Evolutionary conservation across 352 stramenopile genomes (phyloP).

Genomic region (Phytophthora hibernalis): DNA sequence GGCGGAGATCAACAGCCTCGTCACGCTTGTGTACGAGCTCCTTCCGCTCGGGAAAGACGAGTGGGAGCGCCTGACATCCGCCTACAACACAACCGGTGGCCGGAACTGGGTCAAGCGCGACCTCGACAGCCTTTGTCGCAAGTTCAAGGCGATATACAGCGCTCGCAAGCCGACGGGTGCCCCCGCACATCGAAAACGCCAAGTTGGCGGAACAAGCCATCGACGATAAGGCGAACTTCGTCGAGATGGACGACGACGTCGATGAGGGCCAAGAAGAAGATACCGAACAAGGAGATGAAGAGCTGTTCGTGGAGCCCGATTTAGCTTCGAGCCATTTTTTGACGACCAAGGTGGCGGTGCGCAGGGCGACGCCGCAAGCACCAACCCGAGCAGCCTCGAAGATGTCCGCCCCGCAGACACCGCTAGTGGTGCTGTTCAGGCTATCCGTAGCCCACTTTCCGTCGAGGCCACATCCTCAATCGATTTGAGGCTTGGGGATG

Average conservation of each 20-base stretch:
- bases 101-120: not conserved
- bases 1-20: too few relatives aligned
- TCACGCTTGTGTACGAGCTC: too few relatives aligned
- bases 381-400: too few relatives aligned
- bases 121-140: not conserved
- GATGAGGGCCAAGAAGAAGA: not conserved
- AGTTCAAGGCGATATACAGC: not conserved
- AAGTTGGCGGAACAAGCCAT: not conserved
- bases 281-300: not conserved
- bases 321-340: too few relatives aligned
- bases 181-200: not conserved
- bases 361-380: too few relatives aligned
- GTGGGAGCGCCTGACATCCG: not conserved
- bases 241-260: not conserved
- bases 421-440: too few relatives aligned
- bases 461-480: too few relatives aligned
- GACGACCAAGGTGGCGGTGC: not conserved
- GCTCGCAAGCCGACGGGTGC: conserved; percentile 1
- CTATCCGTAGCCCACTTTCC: too few relatives aligned
- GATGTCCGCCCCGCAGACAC: too few relatives aligned
- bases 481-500: too few relatives aligned
- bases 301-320: not conserved
- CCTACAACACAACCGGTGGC: not conserved
- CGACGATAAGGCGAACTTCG: not conserved
- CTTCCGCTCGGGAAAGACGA: too few relatives aligned